phyloP scores from a whole-genome alignment of 2,329 filamentous ascomycete genomes.

The Neopestalotiopsis sp. region DNA sequence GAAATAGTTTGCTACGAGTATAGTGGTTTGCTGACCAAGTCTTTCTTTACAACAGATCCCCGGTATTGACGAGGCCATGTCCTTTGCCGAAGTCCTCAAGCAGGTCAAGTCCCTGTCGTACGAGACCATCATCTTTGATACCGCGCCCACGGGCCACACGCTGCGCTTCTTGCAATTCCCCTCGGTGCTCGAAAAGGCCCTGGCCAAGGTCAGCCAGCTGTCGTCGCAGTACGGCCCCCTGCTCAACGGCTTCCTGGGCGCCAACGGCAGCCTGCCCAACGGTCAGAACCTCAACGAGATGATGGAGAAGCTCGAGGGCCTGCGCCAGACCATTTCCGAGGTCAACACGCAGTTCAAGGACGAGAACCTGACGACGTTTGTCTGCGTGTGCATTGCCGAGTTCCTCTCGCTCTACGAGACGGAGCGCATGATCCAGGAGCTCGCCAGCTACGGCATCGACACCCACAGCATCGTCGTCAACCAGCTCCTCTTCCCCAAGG shows the following conservation, averaged over 20 bases:
- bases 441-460: slow-evolving; percentile 91
- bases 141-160: slow-evolving; percentile 95
- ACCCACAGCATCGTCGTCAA: slow-evolving; percentile 98
- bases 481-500: slow-evolving; percentile 91
- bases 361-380: slow-evolving; percentile 91
- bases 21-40: neutral
- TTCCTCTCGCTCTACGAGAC: slow-evolving; percentile 98
- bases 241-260: slow-evolving; percentile 89
- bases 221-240: slow-evolving; percentile 95
- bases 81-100: slow-evolving; percentile 97
- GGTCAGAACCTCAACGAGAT: slow-evolving; percentile 93
- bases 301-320: slow-evolving; percentile 90
- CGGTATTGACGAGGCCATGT: slow-evolving; percentile 99
- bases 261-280: slow-evolving; percentile 76
- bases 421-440: slow-evolving; percentile 99
- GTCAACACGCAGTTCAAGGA: slow-evolving; percentile 99
- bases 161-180: slow-evolving; percentile 98
- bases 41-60: slow-evolving; percentile 72
- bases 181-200: slow-evolving; percentile 94
- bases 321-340: slow-evolving; percentile 91
- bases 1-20: neutral
- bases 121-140: slow-evolving; percentile 99
- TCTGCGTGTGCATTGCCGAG: slow-evolving; percentile 97
- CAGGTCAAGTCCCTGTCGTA: slow-evolving; percentile 99
- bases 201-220: slow-evolving; percentile 95